phyloP scores from a whole-genome alignment of 805 yeast species.

The Wickerhamiella australiensis region DNA sequence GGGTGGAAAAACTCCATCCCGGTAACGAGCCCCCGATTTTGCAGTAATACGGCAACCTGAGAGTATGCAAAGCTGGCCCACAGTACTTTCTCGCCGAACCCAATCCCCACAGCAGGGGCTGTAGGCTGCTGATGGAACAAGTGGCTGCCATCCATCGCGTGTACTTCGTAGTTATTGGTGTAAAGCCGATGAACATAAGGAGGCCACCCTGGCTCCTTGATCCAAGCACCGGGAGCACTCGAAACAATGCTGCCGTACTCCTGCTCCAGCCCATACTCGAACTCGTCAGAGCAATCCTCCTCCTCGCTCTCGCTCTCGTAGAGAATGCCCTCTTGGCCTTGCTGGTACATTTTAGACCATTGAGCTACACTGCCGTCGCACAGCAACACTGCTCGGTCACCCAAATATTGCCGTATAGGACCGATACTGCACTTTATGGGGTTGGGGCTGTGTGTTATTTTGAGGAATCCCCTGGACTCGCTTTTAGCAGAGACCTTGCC shows the following conservation, averaged over 20 bases:
- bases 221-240: not conserved
- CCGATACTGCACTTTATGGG: not conserved
- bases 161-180: not conserved
- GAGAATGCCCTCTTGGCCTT: not conserved
- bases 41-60: not conserved
- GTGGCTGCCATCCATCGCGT: not conserved
- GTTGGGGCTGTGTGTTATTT: not conserved
- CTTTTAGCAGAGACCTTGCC: not conserved
- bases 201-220: not conserved
- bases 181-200: not conserved
- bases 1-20: not conserved
- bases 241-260: not conserved
- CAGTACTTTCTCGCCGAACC: not conserved
- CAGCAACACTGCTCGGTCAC: not conserved
- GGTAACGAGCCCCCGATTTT: not conserved
- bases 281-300: too few species aligned
- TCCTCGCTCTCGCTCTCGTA: not conserved
- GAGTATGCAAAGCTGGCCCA: not conserved
- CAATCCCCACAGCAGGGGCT: not conserved
- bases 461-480: not conserved
- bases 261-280: not conserved
- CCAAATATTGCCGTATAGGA: not conserved
- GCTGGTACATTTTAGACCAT: not conserved
- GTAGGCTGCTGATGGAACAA: not conserved
- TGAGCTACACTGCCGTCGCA: not conserved